Evolutionary conservation across 2,329 filamentous ascomycete species (phyloP), one percentile per base, ranked within the genome.

Genomic region (Paracamarosporium sp.): DNA sequence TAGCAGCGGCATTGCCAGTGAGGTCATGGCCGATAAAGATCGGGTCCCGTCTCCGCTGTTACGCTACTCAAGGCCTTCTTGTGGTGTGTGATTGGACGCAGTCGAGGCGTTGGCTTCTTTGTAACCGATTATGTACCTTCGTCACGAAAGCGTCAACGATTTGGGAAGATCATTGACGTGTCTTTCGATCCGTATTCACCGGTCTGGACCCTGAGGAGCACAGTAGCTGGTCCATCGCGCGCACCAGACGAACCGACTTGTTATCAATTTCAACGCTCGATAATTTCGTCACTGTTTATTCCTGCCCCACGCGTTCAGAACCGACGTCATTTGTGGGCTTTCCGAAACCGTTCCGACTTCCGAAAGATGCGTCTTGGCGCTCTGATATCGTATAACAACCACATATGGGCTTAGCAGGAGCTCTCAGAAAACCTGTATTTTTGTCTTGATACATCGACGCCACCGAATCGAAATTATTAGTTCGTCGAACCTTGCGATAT

Each of bases 11-110:
- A 20, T 22, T 40, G n/a, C 61, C 63, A 72, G 66, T 74, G 71
- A 76, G 67, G 70, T 76, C 71, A 76, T 73, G 55, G 58, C 54
- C 46, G 61, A 50, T 50, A 54, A 58, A 63, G 53, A 53, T 58
- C 47, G 57, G 60, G 53, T 50, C 56, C 30, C 55, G 28, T 55
- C 58, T 22, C 57, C 54, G 58, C 60, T 65, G 55, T n/a, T 15
- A 25, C 22, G 11, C 17, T 25, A 28, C 25, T 55, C 45, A n/a
- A n/a, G n/a, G n/a, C n/a, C n/a, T n/a, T n/a, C n/a, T 41, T 45
- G 48, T 36, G 54, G 47, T 58, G 50, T 55, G 60, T 67, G 61
- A 74, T 72, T 71, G 69, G 40, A 66, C 17, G 11, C 35, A 17
- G 4, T 13, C 24, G 55, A 53, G 51, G 44, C 50, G 31, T 51